phyloP scores from a whole-genome alignment of 2,329 filamentous ascomycete species.

The Plenodomus tracheiphilus region DNA sequence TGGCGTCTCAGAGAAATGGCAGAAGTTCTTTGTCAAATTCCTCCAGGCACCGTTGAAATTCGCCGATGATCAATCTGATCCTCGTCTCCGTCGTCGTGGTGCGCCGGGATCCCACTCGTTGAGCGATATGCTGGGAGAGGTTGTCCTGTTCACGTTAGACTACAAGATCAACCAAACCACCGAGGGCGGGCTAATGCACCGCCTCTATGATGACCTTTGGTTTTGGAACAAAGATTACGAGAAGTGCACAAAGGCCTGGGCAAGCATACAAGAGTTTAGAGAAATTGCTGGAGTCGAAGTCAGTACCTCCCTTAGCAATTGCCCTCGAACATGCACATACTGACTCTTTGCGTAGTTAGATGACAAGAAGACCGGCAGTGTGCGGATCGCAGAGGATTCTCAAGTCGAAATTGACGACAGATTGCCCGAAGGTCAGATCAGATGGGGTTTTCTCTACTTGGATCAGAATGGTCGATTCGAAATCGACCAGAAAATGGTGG shows the following conservation, averaged over 20 bases:
- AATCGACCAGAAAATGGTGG: slow-evolving; percentile 39
- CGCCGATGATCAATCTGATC: slow-evolving; percentile 37
- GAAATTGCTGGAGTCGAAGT: slow-evolving; percentile 48
- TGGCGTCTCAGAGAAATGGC: slow-evolving; percentile 50
- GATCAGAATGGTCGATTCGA: slow-evolving; percentile 34
- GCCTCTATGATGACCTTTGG: slow-evolving; percentile 56
- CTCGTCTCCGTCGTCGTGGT: slow-evolving; percentile 49
- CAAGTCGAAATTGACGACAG: slow-evolving; percentile 19
- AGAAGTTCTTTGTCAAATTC: slow-evolving; percentile 51
- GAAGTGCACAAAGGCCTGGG: slow-evolving; percentile 50
- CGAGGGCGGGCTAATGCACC: slow-evolving; percentile 48
- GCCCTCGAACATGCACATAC: background rate
- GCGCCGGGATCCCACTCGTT: slow-evolving; percentile 52
- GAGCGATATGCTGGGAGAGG: slow-evolving; percentile 53
- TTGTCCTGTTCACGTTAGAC: slow-evolving; percentile 54
- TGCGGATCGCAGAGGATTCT: slow-evolving; percentile 33
- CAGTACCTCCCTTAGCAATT: background rate
- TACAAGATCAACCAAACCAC: slow-evolving; percentile 51
- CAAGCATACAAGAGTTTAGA: slow-evolving; percentile 48
- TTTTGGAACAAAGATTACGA: slow-evolving; percentile 50
- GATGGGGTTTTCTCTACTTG: slow-evolving; percentile 40
- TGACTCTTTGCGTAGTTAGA: slow-evolving; percentile 39
- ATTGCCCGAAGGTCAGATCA: slow-evolving; percentile 34
- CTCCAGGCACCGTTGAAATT: slow-evolving; percentile 53
- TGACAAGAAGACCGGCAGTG: slow-evolving; percentile 47